Evolutionary conservation across 192 early-diverging fungal genomes (phyloP).

Genomic region (Cladochytrium replicatum): DNA sequence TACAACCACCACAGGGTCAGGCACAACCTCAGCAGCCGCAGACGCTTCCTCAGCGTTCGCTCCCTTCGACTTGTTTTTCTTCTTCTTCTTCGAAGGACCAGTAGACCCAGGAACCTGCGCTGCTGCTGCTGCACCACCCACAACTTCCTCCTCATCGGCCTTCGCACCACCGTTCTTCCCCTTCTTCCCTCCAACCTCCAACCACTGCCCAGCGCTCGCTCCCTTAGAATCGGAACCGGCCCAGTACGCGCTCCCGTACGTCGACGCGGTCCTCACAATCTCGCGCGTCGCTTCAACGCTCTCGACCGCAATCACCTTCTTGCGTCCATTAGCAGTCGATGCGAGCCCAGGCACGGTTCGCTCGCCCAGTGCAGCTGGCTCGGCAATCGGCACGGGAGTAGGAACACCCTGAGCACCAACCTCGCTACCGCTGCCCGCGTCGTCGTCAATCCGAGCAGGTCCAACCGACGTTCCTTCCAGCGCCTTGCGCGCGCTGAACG

Average conservation of each 20-base stretch:
- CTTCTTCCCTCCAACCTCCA: conserved; percentile 10
- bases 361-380: conserved; percentile 14
- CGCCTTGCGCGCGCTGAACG: conserved; percentile 14
- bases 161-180: conserved; percentile 14
- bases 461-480: background rate
- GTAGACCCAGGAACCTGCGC: conserved; percentile 3
- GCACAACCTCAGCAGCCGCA: background rate
- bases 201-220: conserved; percentile 13
- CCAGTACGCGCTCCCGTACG: no score
- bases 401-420: background rate
- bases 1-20: background rate
- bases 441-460: background rate
- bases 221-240: no score
- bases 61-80: conserved; percentile 8
- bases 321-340: no score
- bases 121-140: background rate
- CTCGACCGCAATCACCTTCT: no score
- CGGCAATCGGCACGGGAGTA: conserved; percentile 3
- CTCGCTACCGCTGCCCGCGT: background rate
- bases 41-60: background rate
- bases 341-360: no score
- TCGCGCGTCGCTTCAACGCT: background rate
- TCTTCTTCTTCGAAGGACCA: conserved; percentile 18
- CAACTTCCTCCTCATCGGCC: background rate
- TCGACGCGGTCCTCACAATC: no score